A percentile compares a stretch with the other conserved stretches of the same genome.
phyloP scores from a whole-genome alignment of 148 eudicot genomes.

The Persicaria maculosa region DNA sequence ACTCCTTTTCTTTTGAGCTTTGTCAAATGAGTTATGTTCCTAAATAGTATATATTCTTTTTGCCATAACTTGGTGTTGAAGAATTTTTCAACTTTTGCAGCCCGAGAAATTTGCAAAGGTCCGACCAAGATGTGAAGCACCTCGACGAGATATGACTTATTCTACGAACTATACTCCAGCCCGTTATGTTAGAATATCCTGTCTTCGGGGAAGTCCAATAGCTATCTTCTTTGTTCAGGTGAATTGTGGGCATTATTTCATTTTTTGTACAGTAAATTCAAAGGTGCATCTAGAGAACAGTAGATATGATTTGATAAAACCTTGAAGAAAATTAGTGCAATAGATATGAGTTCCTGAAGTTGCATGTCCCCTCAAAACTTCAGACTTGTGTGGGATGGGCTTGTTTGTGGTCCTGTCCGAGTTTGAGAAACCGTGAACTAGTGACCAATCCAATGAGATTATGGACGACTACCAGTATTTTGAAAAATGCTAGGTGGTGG shows the following conservation, averaged over 20 bases:
- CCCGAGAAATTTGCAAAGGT: slow-evolving; percentile 74
- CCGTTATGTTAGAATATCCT: slow-evolving; percentile 74
- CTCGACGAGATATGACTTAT: slow-evolving; percentile 74
- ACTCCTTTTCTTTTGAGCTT: background rate
- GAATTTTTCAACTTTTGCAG: slow-evolving; percentile 25
- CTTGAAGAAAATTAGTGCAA: too few relatives aligned
- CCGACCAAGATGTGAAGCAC: slow-evolving; percentile 83
- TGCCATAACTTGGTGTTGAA: background rate
- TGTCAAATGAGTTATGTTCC: background rate
- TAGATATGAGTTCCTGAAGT: too few relatives aligned
- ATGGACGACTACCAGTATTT: too few relatives aligned
- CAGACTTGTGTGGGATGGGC: too few relatives aligned
- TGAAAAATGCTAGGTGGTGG: too few relatives aligned
- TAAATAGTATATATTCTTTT: background rate
- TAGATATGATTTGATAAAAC: too few relatives aligned
- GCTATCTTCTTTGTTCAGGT: slow-evolving; percentile 86
- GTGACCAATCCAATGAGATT: too few relatives aligned
- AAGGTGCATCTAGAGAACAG: background rate
- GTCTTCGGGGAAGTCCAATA: slow-evolving; percentile 81
- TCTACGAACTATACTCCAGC: slow-evolving; percentile 75
- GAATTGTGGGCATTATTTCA: slow-evolving; percentile 11
- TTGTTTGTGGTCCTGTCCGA: too few relatives aligned
- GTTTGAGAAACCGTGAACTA: too few relatives aligned
- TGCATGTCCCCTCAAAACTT: too few relatives aligned
- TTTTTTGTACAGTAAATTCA: background rate